Conservation (phyloP, 208 protist species). For the Acanthamoeba lenticulata region DNA sequence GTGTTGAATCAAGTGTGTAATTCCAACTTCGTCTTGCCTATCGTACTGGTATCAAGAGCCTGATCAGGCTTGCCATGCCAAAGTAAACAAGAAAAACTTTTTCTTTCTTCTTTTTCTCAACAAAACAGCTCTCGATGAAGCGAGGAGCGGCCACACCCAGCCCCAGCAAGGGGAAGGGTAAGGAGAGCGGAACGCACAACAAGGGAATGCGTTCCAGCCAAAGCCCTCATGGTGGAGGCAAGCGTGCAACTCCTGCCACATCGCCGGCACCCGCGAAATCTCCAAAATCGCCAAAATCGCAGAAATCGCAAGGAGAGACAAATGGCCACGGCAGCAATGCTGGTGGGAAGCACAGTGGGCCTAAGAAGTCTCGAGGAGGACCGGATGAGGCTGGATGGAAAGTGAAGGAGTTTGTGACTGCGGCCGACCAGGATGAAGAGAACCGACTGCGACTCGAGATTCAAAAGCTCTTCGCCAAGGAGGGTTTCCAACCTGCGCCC, state of each 20-base stretch:
- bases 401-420: not conserved
- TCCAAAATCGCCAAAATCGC: not conserved
- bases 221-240: not conserved
- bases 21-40: too few species aligned
- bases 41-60: too few species aligned
- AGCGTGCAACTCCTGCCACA: not conserved
- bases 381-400: not conserved
- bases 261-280: not conserved
- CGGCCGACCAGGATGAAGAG: not conserved
- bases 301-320: not conserved
- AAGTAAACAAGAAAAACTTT: not conserved
- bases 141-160: not conserved
- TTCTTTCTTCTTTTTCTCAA: constrained; percentile 11
- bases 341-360: too few species aligned
- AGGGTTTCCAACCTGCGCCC: not conserved
- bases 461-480: not conserved
- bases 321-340: too few species aligned
- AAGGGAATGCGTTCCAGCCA: too few species aligned
- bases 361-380: not conserved
- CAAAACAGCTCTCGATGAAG: not conserved
- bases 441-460: not conserved
- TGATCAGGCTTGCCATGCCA: too few species aligned
- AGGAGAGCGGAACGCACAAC: too few species aligned
- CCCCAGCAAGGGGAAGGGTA: too few species aligned
- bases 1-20: too few species aligned